A percentile compares a stretch with the other conserved stretches of the same genome.
These are phyloP conservation scores for Warburgia ugandensis DNA, from an alignment of 164 flowering plant genomes.

Conservation along the genomic window DNA sequence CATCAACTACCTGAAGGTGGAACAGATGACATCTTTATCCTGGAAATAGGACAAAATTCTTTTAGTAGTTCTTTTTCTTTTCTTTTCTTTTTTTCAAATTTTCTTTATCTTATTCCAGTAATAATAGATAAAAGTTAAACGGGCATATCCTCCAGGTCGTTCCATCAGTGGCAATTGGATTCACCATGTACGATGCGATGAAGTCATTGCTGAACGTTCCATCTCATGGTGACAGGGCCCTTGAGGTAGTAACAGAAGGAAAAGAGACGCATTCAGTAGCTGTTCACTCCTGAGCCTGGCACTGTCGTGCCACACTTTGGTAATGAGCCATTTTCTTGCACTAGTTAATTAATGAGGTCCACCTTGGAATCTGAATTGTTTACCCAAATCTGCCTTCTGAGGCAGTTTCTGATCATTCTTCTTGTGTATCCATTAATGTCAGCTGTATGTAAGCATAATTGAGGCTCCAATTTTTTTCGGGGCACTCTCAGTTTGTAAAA, in stretches of 20 bases:
- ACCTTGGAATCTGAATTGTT: background rate
- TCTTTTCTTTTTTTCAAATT: background rate
- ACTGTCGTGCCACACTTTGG: background rate
- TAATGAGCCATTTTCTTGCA: constrained; percentile 1
- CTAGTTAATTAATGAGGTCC: background rate
- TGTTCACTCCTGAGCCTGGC: constrained; percentile 25
- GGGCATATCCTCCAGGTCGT: constrained; percentile 56
- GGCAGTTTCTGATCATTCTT: background rate
- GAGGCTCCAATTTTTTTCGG: background rate
- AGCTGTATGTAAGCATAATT: constrained; percentile 1
- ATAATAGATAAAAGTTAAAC: too few species aligned
- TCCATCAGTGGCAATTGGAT: constrained; percentile 96
- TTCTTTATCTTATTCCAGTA: too few species aligned
- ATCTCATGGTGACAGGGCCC: constrained; percentile 48
- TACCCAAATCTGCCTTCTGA: background rate
- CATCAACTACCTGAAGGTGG: constrained; percentile 85
- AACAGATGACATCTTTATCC: background rate
- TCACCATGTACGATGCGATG: constrained; percentile 85
- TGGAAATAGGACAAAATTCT: background rate
- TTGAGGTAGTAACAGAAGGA: constrained; percentile 33
- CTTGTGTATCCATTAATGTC: constrained; percentile 1
- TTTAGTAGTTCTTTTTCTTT: background rate
- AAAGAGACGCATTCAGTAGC: constrained; percentile 32
- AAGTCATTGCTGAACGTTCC: constrained; percentile 76
- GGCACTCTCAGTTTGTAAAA: too few species aligned